Evolutionary conservation across 176 grass and related monocot species (phyloP).

Genomic region (Elymus sibiricus): DNA sequence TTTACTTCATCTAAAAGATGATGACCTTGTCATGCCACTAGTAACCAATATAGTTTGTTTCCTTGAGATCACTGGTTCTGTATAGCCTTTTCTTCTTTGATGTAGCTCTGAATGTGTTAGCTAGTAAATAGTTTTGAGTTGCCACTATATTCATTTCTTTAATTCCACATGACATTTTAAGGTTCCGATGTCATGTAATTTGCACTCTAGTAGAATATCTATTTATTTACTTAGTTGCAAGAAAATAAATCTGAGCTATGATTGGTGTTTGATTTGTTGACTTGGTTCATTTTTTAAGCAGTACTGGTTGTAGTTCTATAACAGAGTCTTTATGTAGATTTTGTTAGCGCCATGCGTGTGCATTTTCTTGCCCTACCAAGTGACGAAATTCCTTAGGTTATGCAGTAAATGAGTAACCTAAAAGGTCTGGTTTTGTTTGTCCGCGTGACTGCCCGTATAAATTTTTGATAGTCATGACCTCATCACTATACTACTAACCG

Average conservation of each 20-base stretch:
- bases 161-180: neutral
- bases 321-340: neutral
- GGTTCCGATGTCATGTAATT: neutral
- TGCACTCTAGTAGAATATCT: neutral
- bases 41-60: neutral
- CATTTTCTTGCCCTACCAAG: neutral
- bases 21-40: neutral
- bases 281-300: neutral
- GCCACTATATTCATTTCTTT: too few species aligned
- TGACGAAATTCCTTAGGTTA: neutral
- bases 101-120: constrained; percentile 36
- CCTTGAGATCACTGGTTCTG: neutral
- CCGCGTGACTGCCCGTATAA: neutral
- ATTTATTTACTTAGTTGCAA: neutral
- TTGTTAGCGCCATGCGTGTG: neutral
- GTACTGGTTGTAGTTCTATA: neutral
- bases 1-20: too few species aligned
- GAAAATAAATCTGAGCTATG: neutral
- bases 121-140: constrained; percentile 14
- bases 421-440: neutral
- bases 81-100: neutral
- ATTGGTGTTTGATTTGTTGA: neutral
- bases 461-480: neutral
- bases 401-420: neutral
- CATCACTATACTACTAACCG: neutral